phyloP scores from a whole-genome alignment of 495 filamentous ascomycete species.

The Penicillium daleae region DNA sequence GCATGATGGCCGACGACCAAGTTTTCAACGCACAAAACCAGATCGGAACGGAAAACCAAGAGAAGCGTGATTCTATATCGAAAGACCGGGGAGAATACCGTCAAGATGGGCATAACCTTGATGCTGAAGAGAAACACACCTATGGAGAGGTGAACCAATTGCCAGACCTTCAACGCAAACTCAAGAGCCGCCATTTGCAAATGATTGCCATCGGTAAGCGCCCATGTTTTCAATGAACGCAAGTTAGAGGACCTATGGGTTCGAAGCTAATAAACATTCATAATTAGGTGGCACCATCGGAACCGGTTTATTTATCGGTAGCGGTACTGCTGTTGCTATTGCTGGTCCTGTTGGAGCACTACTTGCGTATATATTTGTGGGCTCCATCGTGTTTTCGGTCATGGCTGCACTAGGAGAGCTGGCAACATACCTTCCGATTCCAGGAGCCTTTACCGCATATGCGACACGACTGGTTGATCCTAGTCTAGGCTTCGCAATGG shows the following conservation, averaged over 20 bases:
- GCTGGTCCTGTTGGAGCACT: constrained; percentile 65
- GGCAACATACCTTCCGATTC: constrained; percentile 69
- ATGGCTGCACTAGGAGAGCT: constrained; percentile 60
- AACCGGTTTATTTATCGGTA: constrained; percentile 71
- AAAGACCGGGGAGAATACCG: background rate
- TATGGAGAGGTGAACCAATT: constrained; percentile 5
- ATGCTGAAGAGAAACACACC: constrained; percentile 3
- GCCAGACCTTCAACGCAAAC: background rate
- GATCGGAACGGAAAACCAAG: background rate
- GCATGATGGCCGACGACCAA: constrained; percentile 3
- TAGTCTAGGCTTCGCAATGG: constrained; percentile 69
- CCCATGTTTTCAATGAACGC: background rate
- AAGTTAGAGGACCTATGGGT: no score
- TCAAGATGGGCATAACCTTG: background rate
- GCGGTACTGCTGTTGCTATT: constrained; percentile 62
- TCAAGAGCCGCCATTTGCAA: constrained; percentile 3
- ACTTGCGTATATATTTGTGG: constrained; percentile 61
- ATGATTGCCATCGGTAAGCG: constrained; percentile 5
- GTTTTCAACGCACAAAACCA: background rate
- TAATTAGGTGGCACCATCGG: constrained; percentile 66
- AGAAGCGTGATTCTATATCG: background rate
- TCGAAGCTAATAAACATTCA: background rate
- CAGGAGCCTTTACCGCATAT: constrained; percentile 69
- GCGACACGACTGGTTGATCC: constrained; percentile 66
- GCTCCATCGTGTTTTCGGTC: constrained; percentile 54